Evolutionary conservation across 768 basidiomycete genomes (phyloP).

Genomic region (Thelephora aurantiotincta): DNA sequence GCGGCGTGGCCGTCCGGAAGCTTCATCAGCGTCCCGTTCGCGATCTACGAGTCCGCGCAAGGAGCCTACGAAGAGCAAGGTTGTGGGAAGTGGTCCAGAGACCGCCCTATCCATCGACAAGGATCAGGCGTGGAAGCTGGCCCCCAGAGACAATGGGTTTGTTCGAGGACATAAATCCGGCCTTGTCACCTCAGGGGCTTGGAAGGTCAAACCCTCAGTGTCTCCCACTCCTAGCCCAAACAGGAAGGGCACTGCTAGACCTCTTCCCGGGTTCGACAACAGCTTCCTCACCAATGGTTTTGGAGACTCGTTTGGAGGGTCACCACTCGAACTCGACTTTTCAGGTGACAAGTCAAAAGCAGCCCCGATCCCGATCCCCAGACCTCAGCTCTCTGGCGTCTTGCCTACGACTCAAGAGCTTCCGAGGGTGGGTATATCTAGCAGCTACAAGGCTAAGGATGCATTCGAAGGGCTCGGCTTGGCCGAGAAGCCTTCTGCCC

Average conservation of each 20-base stretch:
- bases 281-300: slow-evolving; percentile 26
- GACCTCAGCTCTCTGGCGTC: background rate
- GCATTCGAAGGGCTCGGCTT: slow-evolving; percentile 71
- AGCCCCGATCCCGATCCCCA: slow-evolving; percentile 2
- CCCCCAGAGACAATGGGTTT: background rate
- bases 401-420: background rate
- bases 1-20: slow-evolving; percentile 51
- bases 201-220: slow-evolving; percentile 4
- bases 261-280: slow-evolving; percentile 9
- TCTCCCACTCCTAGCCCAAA: background rate
- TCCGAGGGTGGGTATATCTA: background rate
- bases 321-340: slow-evolving; percentile 2
- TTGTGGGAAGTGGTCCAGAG: slow-evolving; percentile 11
- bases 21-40: slow-evolving; percentile 8
- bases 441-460: slow-evolving; percentile 27
- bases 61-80: slow-evolving; percentile 6
- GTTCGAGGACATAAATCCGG: slow-evolving; percentile 16
- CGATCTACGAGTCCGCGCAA: slow-evolving; percentile 17
- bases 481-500: slow-evolving; percentile 31
- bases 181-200: slow-evolving; percentile 17
- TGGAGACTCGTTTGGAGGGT: slow-evolving; percentile 41
- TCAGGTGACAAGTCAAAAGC: slow-evolving; percentile 1
- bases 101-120: slow-evolving; percentile 15
- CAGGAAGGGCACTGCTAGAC: slow-evolving; percentile 2
- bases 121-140: slow-evolving; percentile 12